phyloP scores from a whole-genome alignment of 345 rosid species.

The Geranium rotundifolium region DNA sequence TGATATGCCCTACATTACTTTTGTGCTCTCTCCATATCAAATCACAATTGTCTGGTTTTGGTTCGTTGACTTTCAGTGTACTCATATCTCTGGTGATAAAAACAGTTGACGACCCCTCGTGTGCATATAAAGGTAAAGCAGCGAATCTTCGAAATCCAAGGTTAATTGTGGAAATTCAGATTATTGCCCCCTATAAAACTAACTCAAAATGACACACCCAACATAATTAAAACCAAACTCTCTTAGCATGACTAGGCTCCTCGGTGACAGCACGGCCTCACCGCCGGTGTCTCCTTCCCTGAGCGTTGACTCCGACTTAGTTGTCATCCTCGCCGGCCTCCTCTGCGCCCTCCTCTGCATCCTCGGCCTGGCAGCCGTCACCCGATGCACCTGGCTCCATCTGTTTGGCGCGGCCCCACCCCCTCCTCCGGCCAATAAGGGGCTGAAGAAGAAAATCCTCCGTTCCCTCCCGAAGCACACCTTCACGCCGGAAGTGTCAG shows the following conservation, averaged over 20 bases:
- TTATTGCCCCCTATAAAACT: neutral
- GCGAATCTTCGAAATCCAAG: neutral
- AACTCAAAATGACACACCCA: no score
- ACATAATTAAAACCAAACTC: neutral
- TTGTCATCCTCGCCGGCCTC: constrained; percentile 29
- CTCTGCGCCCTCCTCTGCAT: constrained; percentile 37
- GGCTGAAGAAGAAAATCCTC: constrained; percentile 28
- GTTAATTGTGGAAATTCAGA: neutral
- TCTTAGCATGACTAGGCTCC: constrained; percentile 2
- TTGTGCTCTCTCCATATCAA: neutral
- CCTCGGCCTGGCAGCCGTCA: constrained; percentile 30
- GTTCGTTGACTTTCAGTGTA: neutral
- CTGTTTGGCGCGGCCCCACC: constrained; percentile 3
- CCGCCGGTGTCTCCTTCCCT: no score
- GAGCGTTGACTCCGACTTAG: constrained; percentile 21
- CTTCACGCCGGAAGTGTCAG: constrained; percentile 12
- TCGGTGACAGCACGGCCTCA: neutral
- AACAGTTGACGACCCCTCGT: neutral
- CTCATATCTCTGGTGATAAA: no score
- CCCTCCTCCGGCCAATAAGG: constrained; percentile 21
- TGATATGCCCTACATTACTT: no score
- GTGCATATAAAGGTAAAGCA: neutral
- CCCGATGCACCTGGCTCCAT: constrained; percentile 38
- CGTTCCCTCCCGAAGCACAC: constrained; percentile 25
- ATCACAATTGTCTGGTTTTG: neutral